Base-by-base conservation (phyloP, 257 asterid species). In the Solanum pennellii region DNA sequence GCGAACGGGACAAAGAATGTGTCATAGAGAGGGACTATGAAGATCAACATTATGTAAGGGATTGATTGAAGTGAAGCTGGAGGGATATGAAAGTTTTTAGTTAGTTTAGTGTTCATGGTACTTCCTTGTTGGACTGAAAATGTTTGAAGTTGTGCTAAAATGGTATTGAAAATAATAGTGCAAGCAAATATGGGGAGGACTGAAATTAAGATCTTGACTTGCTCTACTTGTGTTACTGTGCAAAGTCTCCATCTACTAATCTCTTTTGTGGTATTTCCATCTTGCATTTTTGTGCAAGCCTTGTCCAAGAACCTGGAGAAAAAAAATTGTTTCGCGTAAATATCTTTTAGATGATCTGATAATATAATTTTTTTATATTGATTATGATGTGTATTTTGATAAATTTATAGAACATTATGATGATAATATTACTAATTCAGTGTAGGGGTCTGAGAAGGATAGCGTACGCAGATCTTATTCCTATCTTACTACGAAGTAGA, bases 21-120 rank as follows among this genome's bases (percentile, higher is more conserved):
- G 91, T 94, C 98, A 87, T 97, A 97, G 68, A 94, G 90, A 9
- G 99, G 99, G 91, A 97, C 97, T 7, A 95, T 83, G 90, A 95
- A 87, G 86, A 94, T 90, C 9, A 97, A 93, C 91, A 95, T 92
- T 45, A 94, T 65, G 95, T 97, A 97, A 29, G 99, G 99, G 88
- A 97, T 94, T 85, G 99, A 93, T 85, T 97, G 99, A 85, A 97
- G 98, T 3, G 99, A 95, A 41, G 99, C 99, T 0, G 99, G 98
- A 0, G 99, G 99, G 74, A 97, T 93, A 86, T 92, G 93, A 95
- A 96, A 95, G 79, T 89, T 87, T 12, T 85, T 29, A 3, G 93
- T 90, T 25, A 96, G 87, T n/a, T 89, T 89, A 3, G 98, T 97
- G 92, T 97, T 85, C 99, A 97, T 97, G 21, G 94, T 29, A 82